Evolutionary conservation across 1,284 basidiomycete genomes (phyloP).

Genomic region (Coniferiporia weirii): DNA sequence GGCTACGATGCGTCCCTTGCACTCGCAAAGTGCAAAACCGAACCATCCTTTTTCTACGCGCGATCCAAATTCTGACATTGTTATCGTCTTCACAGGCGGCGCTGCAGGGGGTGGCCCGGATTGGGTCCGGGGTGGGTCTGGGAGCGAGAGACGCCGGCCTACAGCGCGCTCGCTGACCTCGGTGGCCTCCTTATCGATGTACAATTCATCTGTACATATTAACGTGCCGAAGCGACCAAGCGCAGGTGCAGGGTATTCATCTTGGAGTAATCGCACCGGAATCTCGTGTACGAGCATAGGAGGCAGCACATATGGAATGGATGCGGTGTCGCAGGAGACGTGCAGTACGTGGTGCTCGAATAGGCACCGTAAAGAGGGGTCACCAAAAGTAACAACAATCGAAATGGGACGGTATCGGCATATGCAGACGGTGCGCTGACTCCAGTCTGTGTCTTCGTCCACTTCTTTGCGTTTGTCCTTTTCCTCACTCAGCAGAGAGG

Average conservation of each 20-base stretch:
- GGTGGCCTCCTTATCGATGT: background rate
- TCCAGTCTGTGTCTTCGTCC: background rate
- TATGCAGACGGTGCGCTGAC: background rate
- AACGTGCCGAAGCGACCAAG: constrained; percentile 57
- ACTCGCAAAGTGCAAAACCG: constrained; percentile 50
- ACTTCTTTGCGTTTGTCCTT: too few species aligned
- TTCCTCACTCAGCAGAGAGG: too few species aligned
- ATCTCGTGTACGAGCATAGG: constrained; percentile 40
- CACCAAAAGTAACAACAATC: constrained; percentile 59
- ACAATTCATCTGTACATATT: constrained; percentile 58
- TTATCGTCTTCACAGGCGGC: background rate
- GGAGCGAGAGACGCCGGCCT: constrained; percentile 3
- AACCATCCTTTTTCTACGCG: constrained; percentile 47
- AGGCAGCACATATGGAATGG: constrained; percentile 30
- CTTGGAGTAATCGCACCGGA: constrained; percentile 53
- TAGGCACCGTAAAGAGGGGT: constrained; percentile 61
- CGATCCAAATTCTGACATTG: constrained; percentile 41
- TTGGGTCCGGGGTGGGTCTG: background rate
- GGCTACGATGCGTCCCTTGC: constrained; percentile 52
- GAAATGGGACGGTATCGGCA: constrained; percentile 36
- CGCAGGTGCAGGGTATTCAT: constrained; percentile 47
- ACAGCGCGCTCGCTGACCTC: constrained; percentile 12
- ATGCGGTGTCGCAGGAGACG: constrained; percentile 5
- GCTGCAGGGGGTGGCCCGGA: background rate
- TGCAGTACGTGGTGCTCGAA: constrained; percentile 50